Evolutionary conservation across 2,329 filamentous ascomycete species (phyloP).

Genomic region (Pseudogymnoascus sp.): DNA sequence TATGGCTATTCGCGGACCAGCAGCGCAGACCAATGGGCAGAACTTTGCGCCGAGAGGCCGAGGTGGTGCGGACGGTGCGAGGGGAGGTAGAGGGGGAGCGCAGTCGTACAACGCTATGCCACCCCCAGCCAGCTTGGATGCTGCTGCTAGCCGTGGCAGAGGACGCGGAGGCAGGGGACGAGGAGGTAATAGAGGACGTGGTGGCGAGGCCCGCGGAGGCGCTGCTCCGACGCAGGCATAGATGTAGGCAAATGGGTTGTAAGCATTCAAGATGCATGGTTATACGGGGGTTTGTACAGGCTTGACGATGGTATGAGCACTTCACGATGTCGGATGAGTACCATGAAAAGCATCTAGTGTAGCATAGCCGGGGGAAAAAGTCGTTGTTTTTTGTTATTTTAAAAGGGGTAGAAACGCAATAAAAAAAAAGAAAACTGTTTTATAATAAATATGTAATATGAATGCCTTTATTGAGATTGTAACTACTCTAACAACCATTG

Average conservation of each 20-base stretch:
- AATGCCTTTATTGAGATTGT: neutral
- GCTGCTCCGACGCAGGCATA: constrained; percentile 12
- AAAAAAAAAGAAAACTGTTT: constrained; percentile 4
- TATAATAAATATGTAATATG: neutral
- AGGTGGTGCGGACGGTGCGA: neutral
- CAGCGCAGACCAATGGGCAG: neutral
- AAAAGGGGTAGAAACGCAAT: neutral
- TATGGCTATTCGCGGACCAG: constrained; percentile 4
- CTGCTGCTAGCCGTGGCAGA: constrained; percentile 32
- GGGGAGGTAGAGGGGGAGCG: neutral
- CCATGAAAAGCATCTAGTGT: constrained; percentile 4
- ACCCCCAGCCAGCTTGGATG: constrained; percentile 52
- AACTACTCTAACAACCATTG: neutral
- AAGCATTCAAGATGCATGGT: neutral
- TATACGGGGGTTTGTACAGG: neutral
- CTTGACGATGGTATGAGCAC: constrained; percentile 8
- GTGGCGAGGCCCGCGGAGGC: constrained; percentile 18
- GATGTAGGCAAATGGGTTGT: neutral
- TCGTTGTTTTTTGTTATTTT: constrained; percentile 1
- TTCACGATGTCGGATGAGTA: neutral
- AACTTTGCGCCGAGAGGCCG: neutral
- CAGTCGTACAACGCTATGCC: constrained; percentile 49
- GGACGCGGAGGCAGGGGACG: constrained; percentile 23
- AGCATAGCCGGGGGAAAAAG: neutral
- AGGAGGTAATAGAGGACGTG: constrained; percentile 16